Percentiles rank a stretch among this genome's conserved stretches.
Evolutionary conservation across 2,329 filamentous ascomycete genomes (phyloP).

Genomic region (Cladosporium sp.): DNA sequence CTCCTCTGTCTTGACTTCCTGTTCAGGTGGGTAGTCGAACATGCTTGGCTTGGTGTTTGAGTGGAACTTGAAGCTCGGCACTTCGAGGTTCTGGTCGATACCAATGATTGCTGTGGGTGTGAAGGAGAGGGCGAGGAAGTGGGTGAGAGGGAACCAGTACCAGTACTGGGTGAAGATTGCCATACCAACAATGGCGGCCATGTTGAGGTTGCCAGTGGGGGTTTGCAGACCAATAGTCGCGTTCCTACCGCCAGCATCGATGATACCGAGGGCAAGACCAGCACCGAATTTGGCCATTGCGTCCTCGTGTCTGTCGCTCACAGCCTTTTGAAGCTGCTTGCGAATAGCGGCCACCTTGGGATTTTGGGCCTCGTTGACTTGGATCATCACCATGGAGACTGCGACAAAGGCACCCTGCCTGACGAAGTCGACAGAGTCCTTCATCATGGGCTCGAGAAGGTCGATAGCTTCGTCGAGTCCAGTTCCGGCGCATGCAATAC

Average conservation of each 20-base stretch:
- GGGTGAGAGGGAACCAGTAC: slow-evolving; percentile 99
- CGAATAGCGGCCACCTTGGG: slow-evolving; percentile 88
- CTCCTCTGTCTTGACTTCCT: slow-evolving; percentile 91
- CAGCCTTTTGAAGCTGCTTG: slow-evolving; percentile 90
- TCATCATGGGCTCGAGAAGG: slow-evolving; percentile 97
- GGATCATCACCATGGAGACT: slow-evolving; percentile 97
- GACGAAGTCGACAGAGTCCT: slow-evolving; percentile 97
- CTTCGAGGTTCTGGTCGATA: slow-evolving; percentile 87
- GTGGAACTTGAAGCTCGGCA: slow-evolving; percentile 92
- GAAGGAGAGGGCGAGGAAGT: slow-evolving; percentile 94
- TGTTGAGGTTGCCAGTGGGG: slow-evolving; percentile 96
- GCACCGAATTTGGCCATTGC: slow-evolving; percentile 99
- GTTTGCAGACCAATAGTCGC: slow-evolving; percentile 98
- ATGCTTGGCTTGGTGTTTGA: slow-evolving; percentile 90
- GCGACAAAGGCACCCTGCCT: slow-evolving; percentile 93
- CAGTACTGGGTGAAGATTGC: slow-evolving; percentile 98
- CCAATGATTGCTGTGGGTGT: slow-evolving; percentile 95
- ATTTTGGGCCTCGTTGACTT: slow-evolving; percentile 98
- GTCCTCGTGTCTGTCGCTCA: slow-evolving; percentile 92
- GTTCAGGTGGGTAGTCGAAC: slow-evolving; percentile 96
- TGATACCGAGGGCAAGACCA: slow-evolving; percentile 89
- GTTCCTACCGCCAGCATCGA: slow-evolving; percentile 95
- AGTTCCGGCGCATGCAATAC: slow-evolving; percentile 95
- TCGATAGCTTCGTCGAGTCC: slow-evolving; percentile 95
- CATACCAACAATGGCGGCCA: slow-evolving; percentile 96